A percentile compares a stretch with the other conserved stretches of the same genome.
These are phyloP conservation scores for Terfezia boudieri DNA, from an alignment of 495 filamentous ascomycete species.

Conservation along the genomic window DNA sequence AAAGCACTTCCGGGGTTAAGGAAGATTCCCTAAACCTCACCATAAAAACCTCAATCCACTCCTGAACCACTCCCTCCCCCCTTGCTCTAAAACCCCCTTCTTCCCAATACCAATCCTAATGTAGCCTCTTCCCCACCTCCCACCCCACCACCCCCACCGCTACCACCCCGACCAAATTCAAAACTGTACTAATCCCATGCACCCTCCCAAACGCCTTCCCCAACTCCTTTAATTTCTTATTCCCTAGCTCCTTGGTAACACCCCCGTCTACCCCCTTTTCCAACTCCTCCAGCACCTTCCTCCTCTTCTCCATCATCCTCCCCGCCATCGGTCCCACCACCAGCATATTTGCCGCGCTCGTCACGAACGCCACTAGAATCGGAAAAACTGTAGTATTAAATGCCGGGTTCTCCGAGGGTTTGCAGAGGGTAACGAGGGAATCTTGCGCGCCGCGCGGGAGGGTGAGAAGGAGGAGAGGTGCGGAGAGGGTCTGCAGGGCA, in stretches of 20 bases:
- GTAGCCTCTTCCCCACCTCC: constrained; percentile 24
- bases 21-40: too few species aligned
- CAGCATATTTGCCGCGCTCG: constrained; percentile 41
- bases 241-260: constrained; percentile 54
- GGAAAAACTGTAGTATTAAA: constrained; percentile 32
- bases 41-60: too few species aligned
- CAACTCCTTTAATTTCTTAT: constrained; percentile 54
- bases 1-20: too few species aligned
- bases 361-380: constrained; percentile 37
- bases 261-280: constrained; percentile 62
- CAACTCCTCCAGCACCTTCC: constrained; percentile 37
- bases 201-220: constrained; percentile 59
- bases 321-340: constrained; percentile 51
- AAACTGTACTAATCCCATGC: constrained; percentile 52
- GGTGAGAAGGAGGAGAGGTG: constrained; percentile 54
- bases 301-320: constrained; percentile 47
- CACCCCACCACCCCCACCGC: constrained; percentile 52
- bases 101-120: not conserved
- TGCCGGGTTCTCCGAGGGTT: constrained; percentile 1
- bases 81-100: too few species aligned
- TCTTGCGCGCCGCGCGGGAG: constrained; percentile 24
- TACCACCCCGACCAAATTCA: constrained; percentile 48
- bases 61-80: too few species aligned
- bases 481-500: constrained; percentile 49
- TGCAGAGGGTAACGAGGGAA: too few species aligned